A percentile compares a stretch with the other conserved stretches of the same genome.
These are phyloP conservation scores for Suillus bovinus DNA, from an alignment of 768 basidiomycete species.

Conservation along the genomic window DNA sequence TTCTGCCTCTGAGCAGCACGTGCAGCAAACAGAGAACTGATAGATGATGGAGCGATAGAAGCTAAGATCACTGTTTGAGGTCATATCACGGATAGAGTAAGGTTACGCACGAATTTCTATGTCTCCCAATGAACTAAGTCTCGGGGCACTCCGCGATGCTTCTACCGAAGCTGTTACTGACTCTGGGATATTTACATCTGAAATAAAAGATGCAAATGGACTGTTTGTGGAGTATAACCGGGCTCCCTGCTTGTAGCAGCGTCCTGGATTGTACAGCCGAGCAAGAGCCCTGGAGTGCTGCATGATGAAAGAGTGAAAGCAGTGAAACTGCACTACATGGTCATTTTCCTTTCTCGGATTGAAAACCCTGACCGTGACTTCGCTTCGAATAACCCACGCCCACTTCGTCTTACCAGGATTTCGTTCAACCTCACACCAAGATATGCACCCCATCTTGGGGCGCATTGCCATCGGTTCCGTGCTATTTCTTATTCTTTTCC, in stretches of 20 bases:
- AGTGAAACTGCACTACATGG: too few relatives aligned
- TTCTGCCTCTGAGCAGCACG: conserved; percentile 7
- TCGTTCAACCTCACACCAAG: conserved; percentile 12
- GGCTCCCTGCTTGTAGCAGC: not conserved
- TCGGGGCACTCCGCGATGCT: conserved; percentile 7
- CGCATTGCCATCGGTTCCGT: conserved; percentile 68
- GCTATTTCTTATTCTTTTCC: conserved; percentile 77
- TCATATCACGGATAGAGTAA: not conserved
- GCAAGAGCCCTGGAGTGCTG: conserved; percentile 11
- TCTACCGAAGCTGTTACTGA: not conserved
- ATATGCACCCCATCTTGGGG: conserved; percentile 52
- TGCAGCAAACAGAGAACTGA: conserved; percentile 9
- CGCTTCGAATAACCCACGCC: too few relatives aligned
- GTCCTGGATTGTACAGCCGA: not conserved
- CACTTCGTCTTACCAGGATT: conserved; percentile 10
- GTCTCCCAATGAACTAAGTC: conserved; percentile 22
- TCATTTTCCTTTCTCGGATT: conserved; percentile 5
- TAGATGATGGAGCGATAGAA: not conserved
- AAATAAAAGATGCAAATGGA: conserved; percentile 7
- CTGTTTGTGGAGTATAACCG: not conserved
- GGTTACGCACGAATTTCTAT: conserved; percentile 24
- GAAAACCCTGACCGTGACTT: too few relatives aligned
- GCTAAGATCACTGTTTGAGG: not conserved
- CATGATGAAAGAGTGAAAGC: conserved; percentile 4
- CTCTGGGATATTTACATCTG: conserved; percentile 7